phyloP scores from a whole-genome alignment of 768 basidiomycete species.

The Cystofilobasidium macerans region DNA sequence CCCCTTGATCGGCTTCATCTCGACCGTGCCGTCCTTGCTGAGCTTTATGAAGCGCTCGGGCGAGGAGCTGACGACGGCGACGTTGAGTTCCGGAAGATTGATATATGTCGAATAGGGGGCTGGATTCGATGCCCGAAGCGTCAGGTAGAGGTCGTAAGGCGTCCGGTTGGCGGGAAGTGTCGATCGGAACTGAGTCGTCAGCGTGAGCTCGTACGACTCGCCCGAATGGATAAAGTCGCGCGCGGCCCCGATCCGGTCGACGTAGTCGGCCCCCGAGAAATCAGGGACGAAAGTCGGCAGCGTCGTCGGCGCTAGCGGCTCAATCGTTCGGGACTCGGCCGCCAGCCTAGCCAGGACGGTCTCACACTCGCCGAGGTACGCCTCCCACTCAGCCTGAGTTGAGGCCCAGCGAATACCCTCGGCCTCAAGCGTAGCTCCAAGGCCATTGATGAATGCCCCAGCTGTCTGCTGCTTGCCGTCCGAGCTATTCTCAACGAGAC shows the following conservation, averaged over 20 bases:
- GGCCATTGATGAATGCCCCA: neutral
- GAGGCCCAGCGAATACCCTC: constrained; percentile 9
- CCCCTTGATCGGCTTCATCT: constrained; percentile 90
- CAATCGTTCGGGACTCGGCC: neutral
- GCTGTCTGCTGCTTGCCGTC: too few species aligned
- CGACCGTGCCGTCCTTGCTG: constrained; percentile 55
- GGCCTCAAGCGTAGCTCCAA: neutral
- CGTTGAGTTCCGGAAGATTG: constrained; percentile 33
- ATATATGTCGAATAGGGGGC: constrained; percentile 75
- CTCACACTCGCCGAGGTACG: neutral
- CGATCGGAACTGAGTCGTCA: constrained; percentile 48
- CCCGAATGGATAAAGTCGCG: constrained; percentile 67
- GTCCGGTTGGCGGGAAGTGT: constrained; percentile 27
- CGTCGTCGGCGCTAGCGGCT: neutral
- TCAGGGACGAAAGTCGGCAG: constrained; percentile 13
- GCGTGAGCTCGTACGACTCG: constrained; percentile 85
- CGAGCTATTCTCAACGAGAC: constrained; percentile 1
- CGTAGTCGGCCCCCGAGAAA: constrained; percentile 43
- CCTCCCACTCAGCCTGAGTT: constrained; percentile 4
- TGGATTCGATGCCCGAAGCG: constrained; percentile 63
- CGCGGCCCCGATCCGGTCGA: constrained; percentile 55
- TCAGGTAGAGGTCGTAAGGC: constrained; percentile 36
- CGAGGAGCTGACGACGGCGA: constrained; percentile 67
- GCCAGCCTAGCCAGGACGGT: neutral
- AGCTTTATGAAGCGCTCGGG: constrained; percentile 84